Evolutionary conservation across 257 asterid species (phyloP).

Genomic region (Plectranthus barbatus): DNA sequence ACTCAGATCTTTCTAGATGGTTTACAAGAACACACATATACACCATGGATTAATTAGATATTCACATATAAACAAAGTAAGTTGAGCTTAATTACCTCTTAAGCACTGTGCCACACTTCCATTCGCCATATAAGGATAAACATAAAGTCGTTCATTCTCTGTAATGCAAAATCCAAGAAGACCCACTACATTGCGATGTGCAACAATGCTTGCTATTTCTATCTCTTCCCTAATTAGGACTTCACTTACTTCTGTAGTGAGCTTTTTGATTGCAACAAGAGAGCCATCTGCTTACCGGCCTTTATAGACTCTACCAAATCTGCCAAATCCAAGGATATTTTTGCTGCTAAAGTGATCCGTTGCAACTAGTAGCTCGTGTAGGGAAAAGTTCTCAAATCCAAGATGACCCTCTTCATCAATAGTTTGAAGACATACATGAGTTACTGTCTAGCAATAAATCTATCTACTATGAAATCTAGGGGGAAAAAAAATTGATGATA

Average conservation of each 20-base stretch:
- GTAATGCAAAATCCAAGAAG: too few species aligned
- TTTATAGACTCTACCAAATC: neutral
- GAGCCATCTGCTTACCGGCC: slow-evolving; percentile 3
- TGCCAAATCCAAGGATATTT: neutral
- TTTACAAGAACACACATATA: neutral
- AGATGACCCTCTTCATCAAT: neutral
- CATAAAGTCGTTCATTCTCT: neutral
- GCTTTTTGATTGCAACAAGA: neutral
- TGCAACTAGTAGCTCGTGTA: neutral
- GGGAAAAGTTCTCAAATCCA: neutral
- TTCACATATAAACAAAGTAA: too few species aligned
- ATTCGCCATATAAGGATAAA: slow-evolving; percentile 12
- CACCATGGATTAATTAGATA: too few species aligned
- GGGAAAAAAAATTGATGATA: too few species aligned
- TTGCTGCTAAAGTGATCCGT: neutral
- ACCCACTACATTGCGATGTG: too few species aligned
- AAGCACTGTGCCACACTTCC: slow-evolving; percentile 10
- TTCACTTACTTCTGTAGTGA: too few species aligned
- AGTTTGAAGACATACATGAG: too few species aligned
- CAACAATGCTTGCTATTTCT: too few species aligned
- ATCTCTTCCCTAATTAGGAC: neutral
- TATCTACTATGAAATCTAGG: too few species aligned
- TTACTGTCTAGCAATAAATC: too few species aligned
- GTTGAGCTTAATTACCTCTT: too few species aligned
- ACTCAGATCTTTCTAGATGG: neutral